Evolutionary conservation across 257 asterid species (phyloP), one percentile per base, ranked within the genome.

Genomic region (Solanum paucissectum): DNA sequence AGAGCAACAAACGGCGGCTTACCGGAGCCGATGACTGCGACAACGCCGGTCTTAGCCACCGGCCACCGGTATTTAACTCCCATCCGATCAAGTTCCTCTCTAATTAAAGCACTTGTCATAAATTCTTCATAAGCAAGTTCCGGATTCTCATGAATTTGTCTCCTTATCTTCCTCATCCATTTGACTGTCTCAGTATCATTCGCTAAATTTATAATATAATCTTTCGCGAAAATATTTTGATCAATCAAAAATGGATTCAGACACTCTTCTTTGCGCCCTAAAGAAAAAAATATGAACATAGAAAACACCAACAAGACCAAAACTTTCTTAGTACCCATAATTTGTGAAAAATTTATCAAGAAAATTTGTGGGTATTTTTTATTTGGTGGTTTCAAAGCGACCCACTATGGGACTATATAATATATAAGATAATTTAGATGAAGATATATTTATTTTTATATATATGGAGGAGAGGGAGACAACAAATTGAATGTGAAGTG

Each of bases 1-100:
- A 93, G 93, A 60, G 96, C 96, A 21, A 93, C 94, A 86, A 92
- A 92, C 4, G 96, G 96, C 4, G 93, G 92, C 37, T 69, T 14
- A 9, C 94, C 96, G 2, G 93, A 88, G 4, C 96, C 96, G 14
- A 93, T 33, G 81, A 89, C 32, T 64, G 93, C 96, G 1, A 91
- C 92, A 0, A 92, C 91, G 16, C 96, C 96, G 0, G 94, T 93
- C 36, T 90, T 85, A 2, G 94, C 96, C 85, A 90, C 94, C 55
- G 96, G 96, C 92, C 92, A 93, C 38, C 88, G 90, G 86, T 89
- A 93, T 1, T 29, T 81, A 29, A 93, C 42, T 36, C 92, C 94
- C 92, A 93, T 87, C 71, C 42, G 83, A 9, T 93, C 94, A 90
- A 93, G 90, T 74, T 93, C 96, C 21, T 82, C 85, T 77, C 93